A percentile compares a stretch with the other conserved stretches of the same genome.
These are phyloP conservation scores for Suillus fuscotomentosus DNA, from an alignment of 768 basidiomycete genomes.

Conservation along the genomic window DNA sequence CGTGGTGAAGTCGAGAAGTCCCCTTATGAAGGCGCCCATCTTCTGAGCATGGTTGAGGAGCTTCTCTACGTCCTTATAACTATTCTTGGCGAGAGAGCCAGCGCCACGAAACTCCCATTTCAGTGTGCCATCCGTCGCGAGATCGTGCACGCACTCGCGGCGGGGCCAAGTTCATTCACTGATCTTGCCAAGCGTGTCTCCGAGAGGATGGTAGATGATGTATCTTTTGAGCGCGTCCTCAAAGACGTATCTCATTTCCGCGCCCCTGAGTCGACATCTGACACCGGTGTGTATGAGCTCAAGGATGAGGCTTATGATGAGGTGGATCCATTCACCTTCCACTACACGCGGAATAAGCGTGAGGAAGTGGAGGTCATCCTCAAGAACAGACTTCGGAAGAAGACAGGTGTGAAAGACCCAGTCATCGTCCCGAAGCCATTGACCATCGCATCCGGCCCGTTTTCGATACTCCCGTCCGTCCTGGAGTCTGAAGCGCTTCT, in stretches of 20 bases:
- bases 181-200: conserved; percentile 90
- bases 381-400: conserved; percentile 64
- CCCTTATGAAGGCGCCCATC: conserved; percentile 66
- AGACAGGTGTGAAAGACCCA: conserved; percentile 56
- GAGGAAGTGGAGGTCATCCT: conserved; percentile 86
- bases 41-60: conserved; percentile 89
- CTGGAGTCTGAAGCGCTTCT: conserved; percentile 72
- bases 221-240: conserved; percentile 78
- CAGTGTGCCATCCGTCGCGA: conserved; percentile 71
- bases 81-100: conserved; percentile 79
- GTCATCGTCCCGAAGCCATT: conserved; percentile 77
- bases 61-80: conserved; percentile 85
- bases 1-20: conserved; percentile 54
- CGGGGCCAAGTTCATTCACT: conserved; percentile 85
- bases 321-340: conserved; percentile 94
- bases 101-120: conserved; percentile 66
- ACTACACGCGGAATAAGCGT: conserved; percentile 91
- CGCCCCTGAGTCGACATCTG: conserved; percentile 72
- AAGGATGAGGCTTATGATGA: conserved; percentile 81
- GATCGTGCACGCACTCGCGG: conserved; percentile 86
- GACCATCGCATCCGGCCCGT: conserved; percentile 65
- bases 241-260: conserved; percentile 79
- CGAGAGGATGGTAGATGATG: conserved; percentile 83
- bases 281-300: conserved; percentile 86
- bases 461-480: conserved; percentile 57